Conservation (phyloP, 2,329 filamentous ascomycete species). For the Endoconidiophora polonica region DNA sequence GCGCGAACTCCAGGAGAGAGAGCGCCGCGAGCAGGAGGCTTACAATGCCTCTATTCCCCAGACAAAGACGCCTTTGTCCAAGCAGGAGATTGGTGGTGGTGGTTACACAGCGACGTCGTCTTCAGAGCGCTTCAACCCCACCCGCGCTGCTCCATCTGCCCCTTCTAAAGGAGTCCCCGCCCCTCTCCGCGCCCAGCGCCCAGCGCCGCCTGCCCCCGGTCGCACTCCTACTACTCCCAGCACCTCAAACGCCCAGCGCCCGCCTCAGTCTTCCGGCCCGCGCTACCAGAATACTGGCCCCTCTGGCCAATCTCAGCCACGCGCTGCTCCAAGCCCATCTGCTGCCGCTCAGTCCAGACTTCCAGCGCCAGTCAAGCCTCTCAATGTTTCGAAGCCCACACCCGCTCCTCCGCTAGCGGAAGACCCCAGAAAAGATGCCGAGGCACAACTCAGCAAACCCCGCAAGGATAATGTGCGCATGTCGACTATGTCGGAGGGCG, state of each 20-base stretch:
- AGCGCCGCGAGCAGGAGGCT: slow-evolving; percentile 60
- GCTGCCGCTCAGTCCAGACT: slow-evolving; percentile 34
- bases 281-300: slow-evolving; percentile 33
- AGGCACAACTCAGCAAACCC: slow-evolving; percentile 74
- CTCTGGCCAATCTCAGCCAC: slow-evolving; percentile 3
- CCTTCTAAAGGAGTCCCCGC: slow-evolving; percentile 40
- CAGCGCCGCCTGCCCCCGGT: slow-evolving; percentile 54
- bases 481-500: slow-evolving; percentile 93
- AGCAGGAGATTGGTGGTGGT: slow-evolving; percentile 71
- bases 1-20: slow-evolving; percentile 45
- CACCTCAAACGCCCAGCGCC: slow-evolving; percentile 4
- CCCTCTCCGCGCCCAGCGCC: slow-evolving; percentile 53
- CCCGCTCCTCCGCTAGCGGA: slow-evolving; percentile 37
- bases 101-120: slow-evolving; percentile 24
- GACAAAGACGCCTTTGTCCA: slow-evolving; percentile 60
- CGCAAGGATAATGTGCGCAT: slow-evolving; percentile 88
- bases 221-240: neutral
- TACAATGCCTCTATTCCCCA: slow-evolving; percentile 85
- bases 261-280: slow-evolving; percentile 28
- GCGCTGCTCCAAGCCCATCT: slow-evolving; percentile 12
- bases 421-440: slow-evolving; percentile 63
- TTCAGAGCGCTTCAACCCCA: slow-evolving; percentile 68
- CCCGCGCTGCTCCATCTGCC: slow-evolving; percentile 66
- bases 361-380: slow-evolving; percentile 55
- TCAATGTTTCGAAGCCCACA: slow-evolving; percentile 56